Evolutionary conservation across 2,329 filamentous ascomycete genomes (phyloP), one percentile per base, ranked within the genome.

Genomic region (Colletotrichum somersetense): DNA sequence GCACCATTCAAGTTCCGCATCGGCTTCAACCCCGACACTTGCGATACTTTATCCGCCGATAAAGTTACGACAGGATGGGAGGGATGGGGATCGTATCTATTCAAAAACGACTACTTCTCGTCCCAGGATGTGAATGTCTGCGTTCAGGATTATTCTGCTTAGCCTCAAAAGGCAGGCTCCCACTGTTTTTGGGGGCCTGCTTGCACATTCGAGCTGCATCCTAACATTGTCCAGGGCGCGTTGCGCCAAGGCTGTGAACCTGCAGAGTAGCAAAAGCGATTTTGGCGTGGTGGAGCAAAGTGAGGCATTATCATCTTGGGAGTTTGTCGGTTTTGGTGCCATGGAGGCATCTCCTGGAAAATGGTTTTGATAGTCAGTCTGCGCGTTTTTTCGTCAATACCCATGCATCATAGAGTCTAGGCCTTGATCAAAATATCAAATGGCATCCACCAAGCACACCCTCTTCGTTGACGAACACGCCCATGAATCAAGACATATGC

Each of bases 61-160:
- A 42, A 66, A 16, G 62, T 69, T 5, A 7, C 44, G 35, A 66
- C 67, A 6, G 62, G 67, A 4, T 69, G 67, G 67, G 67, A 66
- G 53, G 67, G 53, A 16, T 69, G 67, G 67, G 67, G 67, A 20
- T 44, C 67, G 14, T 44, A 44, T 11, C 18, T 69, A 12, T 66
- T 65, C 23, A 42, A 50, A 5, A 20, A 23, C 8, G 20, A 35
- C 38, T 8, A 44, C 5, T 10, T 69, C 10, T 38, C 5, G 1
- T 2, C 33, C 52, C 44, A 35, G 23, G 20, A 20, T 5, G 30
- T n/a, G 18, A 12, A 33, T 2, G 5, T 3, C 0, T 68, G 66
- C 5, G 33, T 2, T 12, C 40, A 56, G 18, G 40, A 26, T 33
- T 10, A 40, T 30, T 30, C 40, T 16, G 48, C 30, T 12, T 64